These are phyloP conservation scores for Pseudonectria buxi DNA, from an alignment of 2,329 filamentous ascomycete species.

Conservation along the genomic window DNA sequence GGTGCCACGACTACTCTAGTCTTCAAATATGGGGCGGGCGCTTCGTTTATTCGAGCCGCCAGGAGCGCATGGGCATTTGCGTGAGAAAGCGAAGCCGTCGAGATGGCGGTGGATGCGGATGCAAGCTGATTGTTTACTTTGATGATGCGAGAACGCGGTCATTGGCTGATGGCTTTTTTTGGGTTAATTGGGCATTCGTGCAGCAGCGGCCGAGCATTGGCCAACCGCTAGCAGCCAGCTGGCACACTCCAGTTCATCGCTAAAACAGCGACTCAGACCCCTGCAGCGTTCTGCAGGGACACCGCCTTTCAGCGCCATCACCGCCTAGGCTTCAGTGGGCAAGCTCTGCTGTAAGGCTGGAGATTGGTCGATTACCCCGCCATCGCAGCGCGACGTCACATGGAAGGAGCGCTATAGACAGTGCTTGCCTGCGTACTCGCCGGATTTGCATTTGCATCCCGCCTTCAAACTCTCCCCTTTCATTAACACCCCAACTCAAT, in stretches of 20 bases:
- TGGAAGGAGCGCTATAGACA: too few relatives aligned
- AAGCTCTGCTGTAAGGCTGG: too few relatives aligned
- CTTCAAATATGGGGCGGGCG: neutral
- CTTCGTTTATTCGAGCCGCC: too few relatives aligned
- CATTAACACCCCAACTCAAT: too few relatives aligned
- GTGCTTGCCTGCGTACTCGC: too few relatives aligned
- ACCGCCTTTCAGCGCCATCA: conserved; percentile 17
- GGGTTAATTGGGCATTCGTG: conserved; percentile 23
- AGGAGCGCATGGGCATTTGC: neutral
- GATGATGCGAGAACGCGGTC: neutral
- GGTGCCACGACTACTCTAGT: neutral
- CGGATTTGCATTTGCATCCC: too few relatives aligned
- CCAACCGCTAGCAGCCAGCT: conserved; percentile 1
- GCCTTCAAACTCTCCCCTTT: too few relatives aligned
- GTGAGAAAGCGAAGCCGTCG: conserved; percentile 7
- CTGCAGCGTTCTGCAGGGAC: conserved; percentile 16
- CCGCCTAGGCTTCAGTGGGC: conserved; percentile 4
- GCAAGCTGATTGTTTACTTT: conserved; percentile 11
- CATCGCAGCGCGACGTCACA: conserved; percentile 17
- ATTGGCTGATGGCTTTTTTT: neutral
- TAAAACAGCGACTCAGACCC: conserved; percentile 10
- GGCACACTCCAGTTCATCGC: too few relatives aligned
- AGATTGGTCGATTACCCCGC: conserved; percentile 16
- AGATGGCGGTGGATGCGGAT: conserved; percentile 1
- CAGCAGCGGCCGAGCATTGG: conserved; percentile 14